A percentile compares a stretch with the other conserved stretches of the same genome.
These are phyloP conservation scores for Gastrodia elata DNA, from an alignment of 106 monocot genomes.

Conservation along the genomic window DNA sequence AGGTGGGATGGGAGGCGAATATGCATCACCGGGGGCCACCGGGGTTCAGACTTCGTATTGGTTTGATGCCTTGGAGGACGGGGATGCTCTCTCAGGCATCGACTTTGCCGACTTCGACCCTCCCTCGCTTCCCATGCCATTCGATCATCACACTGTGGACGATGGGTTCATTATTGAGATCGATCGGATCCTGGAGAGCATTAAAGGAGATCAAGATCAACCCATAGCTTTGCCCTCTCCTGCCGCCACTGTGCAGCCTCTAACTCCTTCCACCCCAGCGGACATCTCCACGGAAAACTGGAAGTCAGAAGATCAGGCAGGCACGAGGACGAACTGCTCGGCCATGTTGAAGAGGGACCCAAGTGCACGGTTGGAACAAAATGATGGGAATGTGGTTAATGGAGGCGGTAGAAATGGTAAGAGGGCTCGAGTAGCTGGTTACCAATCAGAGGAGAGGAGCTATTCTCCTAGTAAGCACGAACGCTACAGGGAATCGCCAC, in stretches of 20 bases:
- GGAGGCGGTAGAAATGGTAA: constrained; percentile 29
- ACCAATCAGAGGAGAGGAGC: constrained; percentile 7
- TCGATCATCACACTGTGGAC: constrained; percentile 24
- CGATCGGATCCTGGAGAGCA: constrained; percentile 71
- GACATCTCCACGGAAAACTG: background rate
- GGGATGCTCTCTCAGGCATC: constrained; percentile 27
- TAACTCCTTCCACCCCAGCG: background rate
- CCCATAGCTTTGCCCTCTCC: background rate
- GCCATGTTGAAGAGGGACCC: background rate
- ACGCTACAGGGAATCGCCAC: background rate
- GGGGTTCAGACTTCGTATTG: constrained; percentile 49
- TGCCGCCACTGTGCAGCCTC: background rate
- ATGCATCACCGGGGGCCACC: background rate
- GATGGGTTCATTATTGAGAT: constrained; percentile 64
- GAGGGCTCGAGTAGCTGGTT: constrained; percentile 9
- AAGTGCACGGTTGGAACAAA: background rate
- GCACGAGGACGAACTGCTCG: background rate
- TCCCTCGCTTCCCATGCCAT: constrained; percentile 16
- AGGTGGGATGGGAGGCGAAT: constrained; percentile 9
- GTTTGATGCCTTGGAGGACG: constrained; percentile 79
- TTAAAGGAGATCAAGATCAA: constrained; percentile 29
- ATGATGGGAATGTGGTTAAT: constrained; percentile 6
- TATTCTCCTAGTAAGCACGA: constrained; percentile 1
- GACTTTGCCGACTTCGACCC: constrained; percentile 45
- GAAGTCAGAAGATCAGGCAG: background rate